Evolutionary conservation across 2,329 filamentous ascomycete species (phyloP).

Genomic region (Massarina eburnea): DNA sequence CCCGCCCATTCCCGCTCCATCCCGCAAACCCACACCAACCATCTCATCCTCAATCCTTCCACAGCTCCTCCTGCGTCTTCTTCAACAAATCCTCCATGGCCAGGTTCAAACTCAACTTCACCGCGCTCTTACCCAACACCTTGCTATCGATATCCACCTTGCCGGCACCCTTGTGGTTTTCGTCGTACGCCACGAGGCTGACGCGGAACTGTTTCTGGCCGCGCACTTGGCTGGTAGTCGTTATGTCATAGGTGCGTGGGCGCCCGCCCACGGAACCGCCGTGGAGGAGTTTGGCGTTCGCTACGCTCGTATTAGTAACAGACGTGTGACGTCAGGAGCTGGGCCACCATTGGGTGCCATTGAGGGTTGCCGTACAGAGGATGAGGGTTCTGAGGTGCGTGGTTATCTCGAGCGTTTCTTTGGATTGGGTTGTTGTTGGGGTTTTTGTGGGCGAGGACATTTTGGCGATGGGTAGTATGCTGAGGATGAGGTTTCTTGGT

Average conservation of each 20-base stretch:
- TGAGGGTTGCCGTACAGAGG: constrained; percentile 5
- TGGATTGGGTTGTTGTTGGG: background rate
- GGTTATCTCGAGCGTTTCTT: constrained; percentile 12
- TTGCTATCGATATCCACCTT: constrained; percentile 16
- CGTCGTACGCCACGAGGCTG: constrained; percentile 14
- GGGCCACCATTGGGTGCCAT: background rate
- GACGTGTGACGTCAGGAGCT: constrained; percentile 3
- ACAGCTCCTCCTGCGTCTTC: constrained; percentile 15
- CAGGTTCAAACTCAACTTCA: constrained; percentile 11
- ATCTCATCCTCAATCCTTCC: constrained; percentile 8
- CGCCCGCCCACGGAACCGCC: constrained; percentile 10
- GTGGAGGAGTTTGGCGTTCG: constrained; percentile 14
- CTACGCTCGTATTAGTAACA: constrained; percentile 2
- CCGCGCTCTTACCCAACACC: constrained; percentile 12
- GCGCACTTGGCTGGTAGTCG: constrained; percentile 5
- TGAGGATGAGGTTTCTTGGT: background rate
- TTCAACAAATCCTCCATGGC: constrained; percentile 17
- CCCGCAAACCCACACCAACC: background rate
- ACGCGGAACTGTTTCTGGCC: constrained; percentile 14
- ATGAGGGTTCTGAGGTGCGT: constrained; percentile 11
- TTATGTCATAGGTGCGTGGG: constrained; percentile 15
- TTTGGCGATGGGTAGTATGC: background rate
- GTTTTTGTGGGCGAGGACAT: background rate
- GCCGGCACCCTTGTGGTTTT: constrained; percentile 10
- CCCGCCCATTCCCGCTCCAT: background rate